phyloP scores from a whole-genome alignment of 1,284 basidiomycete species.

The Cystobasidiaceae sp. region DNA sequence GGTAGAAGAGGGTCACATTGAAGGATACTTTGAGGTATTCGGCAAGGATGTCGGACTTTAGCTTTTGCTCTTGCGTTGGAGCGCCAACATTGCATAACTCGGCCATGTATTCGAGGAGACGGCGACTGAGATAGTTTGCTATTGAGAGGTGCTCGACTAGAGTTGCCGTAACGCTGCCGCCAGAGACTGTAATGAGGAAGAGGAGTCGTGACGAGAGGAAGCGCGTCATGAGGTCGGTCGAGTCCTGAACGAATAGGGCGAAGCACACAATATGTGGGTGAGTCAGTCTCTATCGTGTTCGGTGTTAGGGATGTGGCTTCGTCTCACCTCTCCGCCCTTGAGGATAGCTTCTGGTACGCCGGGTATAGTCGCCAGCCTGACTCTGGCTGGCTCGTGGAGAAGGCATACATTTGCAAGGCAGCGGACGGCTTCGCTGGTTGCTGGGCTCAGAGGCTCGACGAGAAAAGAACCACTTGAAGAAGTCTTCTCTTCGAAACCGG shows the following conservation, averaged over 20 bases:
- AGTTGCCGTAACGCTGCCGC: background rate
- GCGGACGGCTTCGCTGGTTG: slow-evolving; percentile 5
- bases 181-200: slow-evolving; percentile 27
- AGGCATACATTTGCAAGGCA: slow-evolving; percentile 30
- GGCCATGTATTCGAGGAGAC: background rate
- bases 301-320: no score
- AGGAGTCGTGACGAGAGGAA: slow-evolving; percentile 22
- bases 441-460: background rate
- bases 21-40: slow-evolving; percentile 31
- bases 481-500: no score
- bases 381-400: slow-evolving; percentile 22
- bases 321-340: slow-evolving; percentile 10
- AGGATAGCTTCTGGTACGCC: slow-evolving; percentile 5
- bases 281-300: no score
- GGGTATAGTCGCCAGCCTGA: background rate
- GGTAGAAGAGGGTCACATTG: slow-evolving; percentile 32
- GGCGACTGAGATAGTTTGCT: background rate
- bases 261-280: no score
- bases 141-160: slow-evolving; percentile 15
- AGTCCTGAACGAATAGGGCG: background rate
- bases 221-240: slow-evolving; percentile 4
- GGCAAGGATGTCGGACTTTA: slow-evolving; percentile 2
- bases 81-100: background rate
- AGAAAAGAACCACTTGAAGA: background rate
- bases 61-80: background rate